Evolutionary conservation across 257 asterid genomes (phyloP).

Genomic region (Nyctanthes arbortristis): DNA sequence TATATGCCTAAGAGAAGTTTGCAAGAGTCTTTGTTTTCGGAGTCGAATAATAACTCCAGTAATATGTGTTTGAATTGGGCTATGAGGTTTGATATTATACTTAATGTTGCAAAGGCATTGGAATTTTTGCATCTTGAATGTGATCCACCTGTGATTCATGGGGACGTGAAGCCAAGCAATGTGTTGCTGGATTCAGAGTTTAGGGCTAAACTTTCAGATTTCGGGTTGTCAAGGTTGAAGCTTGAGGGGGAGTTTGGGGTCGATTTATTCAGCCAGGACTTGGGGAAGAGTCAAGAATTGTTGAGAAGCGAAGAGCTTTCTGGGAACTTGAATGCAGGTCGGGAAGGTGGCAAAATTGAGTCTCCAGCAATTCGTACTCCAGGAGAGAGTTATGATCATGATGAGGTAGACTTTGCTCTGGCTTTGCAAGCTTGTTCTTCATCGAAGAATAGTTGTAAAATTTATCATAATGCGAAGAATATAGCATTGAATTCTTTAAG

Average conservation of each 20-base stretch:
- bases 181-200: conserved; percentile 77
- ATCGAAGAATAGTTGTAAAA: conserved; percentile 44
- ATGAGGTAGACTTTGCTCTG: conserved; percentile 91
- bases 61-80: conserved; percentile 59
- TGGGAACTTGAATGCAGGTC: conserved; percentile 47
- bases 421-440: conserved; percentile 87
- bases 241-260: conserved; percentile 68
- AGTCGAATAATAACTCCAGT: conserved; percentile 26
- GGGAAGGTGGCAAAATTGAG: conserved; percentile 43
- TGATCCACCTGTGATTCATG: conserved; percentile 90
- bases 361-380: conserved; percentile 58
- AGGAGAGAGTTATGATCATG: conserved; percentile 54
- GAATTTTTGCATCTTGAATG: conserved; percentile 82
- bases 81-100: conserved; percentile 64
- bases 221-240: conserved; percentile 86
- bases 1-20: conserved; percentile 87
- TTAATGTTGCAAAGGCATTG: conserved; percentile 77
- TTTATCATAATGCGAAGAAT: conserved; percentile 49
- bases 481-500: conserved; percentile 41
- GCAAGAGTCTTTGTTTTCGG: conserved; percentile 76
- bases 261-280: conserved; percentile 77
- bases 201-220: conserved; percentile 86
- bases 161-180: conserved; percentile 99
- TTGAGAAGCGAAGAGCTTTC: conserved; percentile 80
- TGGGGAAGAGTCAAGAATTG: conserved; percentile 58